Base-by-base conservation (phyloP, 2,329 filamentous ascomycete species). In the Thyridium curvatum region DNA sequence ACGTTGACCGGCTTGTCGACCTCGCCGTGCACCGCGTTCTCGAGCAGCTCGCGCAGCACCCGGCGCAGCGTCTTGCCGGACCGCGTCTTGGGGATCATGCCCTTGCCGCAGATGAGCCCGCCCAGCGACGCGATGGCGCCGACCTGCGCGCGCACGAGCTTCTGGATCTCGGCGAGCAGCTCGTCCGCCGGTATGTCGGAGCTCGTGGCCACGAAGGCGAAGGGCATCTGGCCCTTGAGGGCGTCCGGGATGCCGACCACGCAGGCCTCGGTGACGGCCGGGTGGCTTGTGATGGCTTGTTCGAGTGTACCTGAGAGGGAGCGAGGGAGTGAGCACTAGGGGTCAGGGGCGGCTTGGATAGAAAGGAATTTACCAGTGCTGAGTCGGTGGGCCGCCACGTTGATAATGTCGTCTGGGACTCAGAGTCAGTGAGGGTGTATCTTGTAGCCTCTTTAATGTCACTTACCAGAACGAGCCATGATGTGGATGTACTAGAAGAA, bases 331-430 rank as follows among this genome's bases (percentile, higher is more conserved):
- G 16, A 32, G n/a, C n/a, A n/a, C n/a, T n/a, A n/a, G n/a, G 21
- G 10, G 21, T 26, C n/a, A 31, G 34, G 29, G 31, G 30, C 26
- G 21, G 21, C 6, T 26, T 30, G 12, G 30, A 31, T 32, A 37
- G 10, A n/a, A n/a, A n/a, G 32, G 3, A 17, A 59, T 71, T 51
- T 68, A 85, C 85, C 87, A 10, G 89, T 95, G 46, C 85, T 91
- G 44, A 96, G 82, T 12, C 90, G 78, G 65, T 96, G 90, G 5
- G 90, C 89, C 31, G 89, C 90, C n/a, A 95, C 90, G 55, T 96
- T 96, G 55, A 96, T 89, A 43, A 96, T 84, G 59, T 96, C 90
- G 64, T 96, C 90, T 52, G 29, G 3, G 9, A 9, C 8, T 2
- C 12, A 4, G 14, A 29, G 6, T 26, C 10, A 26, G 21, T 10